Conservation (phyloP, 768 basidiomycete genomes). For the Lentinula boryana region DNA sequence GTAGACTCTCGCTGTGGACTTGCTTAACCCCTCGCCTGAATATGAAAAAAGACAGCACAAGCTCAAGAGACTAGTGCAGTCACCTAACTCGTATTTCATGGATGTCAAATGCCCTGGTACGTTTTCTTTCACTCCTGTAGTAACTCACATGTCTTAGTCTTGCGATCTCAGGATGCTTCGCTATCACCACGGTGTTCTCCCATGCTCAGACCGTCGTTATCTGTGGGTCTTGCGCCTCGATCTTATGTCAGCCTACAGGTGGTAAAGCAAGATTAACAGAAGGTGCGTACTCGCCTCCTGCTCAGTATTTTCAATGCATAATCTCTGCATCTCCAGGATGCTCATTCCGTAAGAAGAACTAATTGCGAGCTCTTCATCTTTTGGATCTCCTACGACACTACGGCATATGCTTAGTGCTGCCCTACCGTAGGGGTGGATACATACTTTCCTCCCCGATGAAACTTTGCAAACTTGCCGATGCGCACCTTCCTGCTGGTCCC, state of each 20-base stretch:
- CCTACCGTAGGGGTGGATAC: neutral
- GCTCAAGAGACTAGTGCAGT: conserved; percentile 98
- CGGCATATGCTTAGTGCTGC: neutral
- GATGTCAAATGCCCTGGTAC: conserved; percentile 97
- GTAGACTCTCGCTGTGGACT: conserved; percentile 94
- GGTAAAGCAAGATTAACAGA: conserved; percentile 98
- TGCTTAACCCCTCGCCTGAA: conserved; percentile 91
- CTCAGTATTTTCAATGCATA: neutral
- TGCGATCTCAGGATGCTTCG: conserved; percentile 76
- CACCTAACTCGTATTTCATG: conserved; percentile 99
- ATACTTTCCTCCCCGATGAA: neutral
- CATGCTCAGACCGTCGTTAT: conserved; percentile 97
- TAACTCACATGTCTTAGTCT: neutral
- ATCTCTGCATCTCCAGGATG: conserved; percentile 50
- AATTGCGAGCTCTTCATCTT: conserved; percentile 13
- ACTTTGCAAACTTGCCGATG: neutral
- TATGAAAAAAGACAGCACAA: conserved; percentile 90
- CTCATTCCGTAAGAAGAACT: conserved; percentile 98
- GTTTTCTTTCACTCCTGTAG: conserved; percentile 17
- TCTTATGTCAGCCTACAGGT: conserved; percentile 97
- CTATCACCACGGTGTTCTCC: conserved; percentile 97
- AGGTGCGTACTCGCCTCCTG: conserved; percentile 49
- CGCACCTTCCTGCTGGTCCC: neutral
- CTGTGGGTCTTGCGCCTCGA: conserved; percentile 87
- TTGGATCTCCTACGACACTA: neutral